Percentiles rank a stretch among this genome's conserved stretches.
Conservation (phyloP, 2,329 filamentous ascomycete genomes). For the Cladophialophora bantiana region DNA sequence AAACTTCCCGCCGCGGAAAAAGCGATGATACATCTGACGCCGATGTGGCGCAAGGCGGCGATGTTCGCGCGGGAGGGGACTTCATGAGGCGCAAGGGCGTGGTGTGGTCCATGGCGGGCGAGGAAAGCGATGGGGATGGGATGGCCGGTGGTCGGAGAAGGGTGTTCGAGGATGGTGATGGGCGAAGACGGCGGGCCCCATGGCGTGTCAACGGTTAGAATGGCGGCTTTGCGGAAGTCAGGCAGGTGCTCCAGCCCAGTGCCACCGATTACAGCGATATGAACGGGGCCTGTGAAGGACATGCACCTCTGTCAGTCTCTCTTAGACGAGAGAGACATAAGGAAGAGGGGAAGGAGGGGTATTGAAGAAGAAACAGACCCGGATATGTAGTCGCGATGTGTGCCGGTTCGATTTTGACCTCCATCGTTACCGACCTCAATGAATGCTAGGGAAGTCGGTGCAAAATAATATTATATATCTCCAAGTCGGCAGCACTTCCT, state of each 20-base stretch:
- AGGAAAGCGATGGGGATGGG: conserved; percentile 81
- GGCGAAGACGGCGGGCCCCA: conserved; percentile 82
- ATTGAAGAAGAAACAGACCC: conserved; percentile 21
- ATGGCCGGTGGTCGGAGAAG: conserved; percentile 70
- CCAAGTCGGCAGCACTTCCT: neutral
- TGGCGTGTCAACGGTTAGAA: conserved; percentile 77
- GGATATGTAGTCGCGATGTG: conserved; percentile 28
- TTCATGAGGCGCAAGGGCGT: conserved; percentile 91
- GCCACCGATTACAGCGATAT: conserved; percentile 90
- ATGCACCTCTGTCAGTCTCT: neutral
- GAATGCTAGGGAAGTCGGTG: neutral
- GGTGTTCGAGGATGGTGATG: conserved; percentile 88
- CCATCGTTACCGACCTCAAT: neutral
- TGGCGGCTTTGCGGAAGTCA: conserved; percentile 83
- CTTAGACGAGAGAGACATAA: neutral
- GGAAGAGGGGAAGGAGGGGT: neutral
- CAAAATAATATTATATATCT: neutral
- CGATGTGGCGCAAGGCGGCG: conserved; percentile 89
- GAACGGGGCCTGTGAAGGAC: conserved; percentile 67
- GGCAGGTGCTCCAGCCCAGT: conserved; percentile 89
- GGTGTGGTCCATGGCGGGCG: conserved; percentile 86
- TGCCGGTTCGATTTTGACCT: conserved; percentile 24
- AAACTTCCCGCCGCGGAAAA: conserved; percentile 95
- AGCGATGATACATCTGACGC: conserved; percentile 88
- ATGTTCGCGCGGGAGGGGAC: conserved; percentile 96